Evolutionary conservation across 768 basidiomycete genomes (phyloP).

Genomic region (Phanerodontia chrysosporium): DNA sequence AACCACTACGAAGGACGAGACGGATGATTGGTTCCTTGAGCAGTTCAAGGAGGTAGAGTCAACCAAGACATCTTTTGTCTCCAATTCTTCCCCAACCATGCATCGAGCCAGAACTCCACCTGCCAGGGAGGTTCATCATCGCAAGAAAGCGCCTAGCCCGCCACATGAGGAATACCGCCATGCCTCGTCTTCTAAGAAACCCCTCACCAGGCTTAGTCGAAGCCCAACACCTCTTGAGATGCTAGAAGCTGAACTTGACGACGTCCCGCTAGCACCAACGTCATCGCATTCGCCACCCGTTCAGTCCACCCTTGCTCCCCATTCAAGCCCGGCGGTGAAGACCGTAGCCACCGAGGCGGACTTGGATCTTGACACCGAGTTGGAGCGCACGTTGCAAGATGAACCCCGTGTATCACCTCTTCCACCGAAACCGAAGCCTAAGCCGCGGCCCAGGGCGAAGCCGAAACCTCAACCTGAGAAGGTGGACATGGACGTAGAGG

Average conservation of each 20-base stretch:
- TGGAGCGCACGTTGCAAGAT: slow-evolving; percentile 30
- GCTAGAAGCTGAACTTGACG: slow-evolving; percentile 2
- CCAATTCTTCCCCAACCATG: not conserved
- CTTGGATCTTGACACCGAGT: slow-evolving; percentile 25
- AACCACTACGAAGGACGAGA: slow-evolving; percentile 36
- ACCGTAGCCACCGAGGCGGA: not conserved
- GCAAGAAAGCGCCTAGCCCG: not conserved
- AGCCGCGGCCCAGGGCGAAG: not conserved
- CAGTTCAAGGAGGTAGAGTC: slow-evolving; percentile 33
- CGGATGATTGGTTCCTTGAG: slow-evolving; percentile 59
- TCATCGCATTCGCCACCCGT: not conserved
- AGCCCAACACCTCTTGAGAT: slow-evolving; percentile 3
- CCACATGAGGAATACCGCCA: not conserved
- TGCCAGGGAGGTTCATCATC: not conserved
- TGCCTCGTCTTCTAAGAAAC: not conserved
- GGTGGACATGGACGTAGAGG: slow-evolving; percentile 53
- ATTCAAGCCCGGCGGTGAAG: not conserved
- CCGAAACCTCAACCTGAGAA: slow-evolving; percentile 24
- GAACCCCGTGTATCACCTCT: not conserved
- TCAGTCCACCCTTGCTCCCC: not conserved
- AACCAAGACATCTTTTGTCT: not conserved
- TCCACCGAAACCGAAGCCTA: not conserved
- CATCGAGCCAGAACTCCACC: not conserved
- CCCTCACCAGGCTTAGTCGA: not conserved
- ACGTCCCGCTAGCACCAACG: not conserved